Evolutionary conservation across 352 stramenopile species (phyloP).

Genomic region (Aphanomyces cochlioides): DNA sequence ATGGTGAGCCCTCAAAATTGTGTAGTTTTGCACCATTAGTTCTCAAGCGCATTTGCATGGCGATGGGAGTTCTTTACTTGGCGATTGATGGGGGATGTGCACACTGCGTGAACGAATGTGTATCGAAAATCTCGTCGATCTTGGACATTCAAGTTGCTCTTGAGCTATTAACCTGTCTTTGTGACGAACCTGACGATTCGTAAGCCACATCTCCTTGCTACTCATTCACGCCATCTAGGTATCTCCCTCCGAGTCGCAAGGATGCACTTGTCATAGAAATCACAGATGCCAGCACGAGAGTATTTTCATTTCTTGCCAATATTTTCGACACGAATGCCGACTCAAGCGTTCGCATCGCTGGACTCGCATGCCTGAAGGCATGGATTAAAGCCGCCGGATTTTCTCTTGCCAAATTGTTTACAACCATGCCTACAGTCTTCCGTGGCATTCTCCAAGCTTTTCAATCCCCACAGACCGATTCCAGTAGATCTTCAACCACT

Average conservation of each 20-base stretch:
- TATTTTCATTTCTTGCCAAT: conserved; percentile 20
- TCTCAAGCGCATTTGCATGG: conserved; percentile 28
- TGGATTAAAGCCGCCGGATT: conserved; percentile 30
- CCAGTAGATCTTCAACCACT: background rate
- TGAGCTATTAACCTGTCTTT: conserved; percentile 24
- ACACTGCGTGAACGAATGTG: conserved; percentile 21
- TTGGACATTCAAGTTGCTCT: conserved; percentile 8
- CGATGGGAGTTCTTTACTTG: conserved; percentile 11
- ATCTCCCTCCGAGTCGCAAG: conserved; percentile 20
- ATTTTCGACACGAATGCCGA: conserved; percentile 2
- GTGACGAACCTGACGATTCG: conserved; percentile 20
- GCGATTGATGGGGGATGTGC: conserved; percentile 20
- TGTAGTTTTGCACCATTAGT: conserved; percentile 24
- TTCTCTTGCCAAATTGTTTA: conserved; percentile 27
- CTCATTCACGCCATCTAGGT: conserved; percentile 1
- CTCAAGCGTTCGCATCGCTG: background rate
- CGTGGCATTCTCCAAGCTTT: conserved; percentile 16
- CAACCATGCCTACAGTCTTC: conserved; percentile 23
- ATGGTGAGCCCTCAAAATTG: too few species aligned
- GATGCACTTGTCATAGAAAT: conserved; percentile 27
- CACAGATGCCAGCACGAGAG: conserved; percentile 18
- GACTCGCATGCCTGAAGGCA: conserved; percentile 17
- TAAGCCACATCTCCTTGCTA: background rate
- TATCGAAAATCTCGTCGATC: background rate
- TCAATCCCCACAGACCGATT: background rate